Percentiles rank a stretch among this genome's conserved stretches.
Conservation (phyloP, 1,139 yeast species). For the Nematodospora anomalae region DNA sequence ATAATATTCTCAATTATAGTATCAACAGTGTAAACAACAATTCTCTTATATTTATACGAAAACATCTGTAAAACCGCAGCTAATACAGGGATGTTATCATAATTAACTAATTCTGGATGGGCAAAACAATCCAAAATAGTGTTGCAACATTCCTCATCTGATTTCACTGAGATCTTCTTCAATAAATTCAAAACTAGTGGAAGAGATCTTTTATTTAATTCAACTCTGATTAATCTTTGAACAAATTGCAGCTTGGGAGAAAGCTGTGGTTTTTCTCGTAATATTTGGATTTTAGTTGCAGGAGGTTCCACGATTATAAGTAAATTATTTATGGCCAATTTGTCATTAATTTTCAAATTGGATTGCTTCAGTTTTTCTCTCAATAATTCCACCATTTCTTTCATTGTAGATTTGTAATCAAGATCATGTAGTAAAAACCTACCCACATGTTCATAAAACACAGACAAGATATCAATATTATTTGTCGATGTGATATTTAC, state of each 20-base stretch:
- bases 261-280: constrained; percentile 20
- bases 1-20: constrained; percentile 61
- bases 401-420: constrained; percentile 60
- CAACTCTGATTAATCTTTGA: constrained; percentile 49
- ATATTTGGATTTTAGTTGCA: constrained; percentile 26
- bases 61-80: constrained; percentile 47
- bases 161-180: constrained; percentile 45
- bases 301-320: constrained; percentile 66
- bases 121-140: constrained; percentile 55
- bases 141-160: constrained; percentile 36
- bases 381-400: constrained; percentile 60
- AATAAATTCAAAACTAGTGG: constrained; percentile 41
- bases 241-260: constrained; percentile 52
- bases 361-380: constrained; percentile 51
- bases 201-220: constrained; percentile 42
- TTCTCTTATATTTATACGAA: constrained; percentile 33
- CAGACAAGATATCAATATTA: constrained; percentile 64
- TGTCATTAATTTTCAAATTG: constrained; percentile 54
- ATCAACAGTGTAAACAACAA: constrained; percentile 56
- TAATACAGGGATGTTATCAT: constrained; percentile 52
- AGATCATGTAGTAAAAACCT: constrained; percentile 61
- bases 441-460: constrained; percentile 76
- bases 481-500: constrained; percentile 50
- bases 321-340: constrained; percentile 61
- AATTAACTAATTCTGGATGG: constrained; percentile 61